A percentile compares a stretch with the other conserved stretches of the same genome.
These are phyloP conservation scores for Wickerhamomyces sp. DNA, from an alignment of 1,139 yeast genomes.

Conservation along the genomic window DNA sequence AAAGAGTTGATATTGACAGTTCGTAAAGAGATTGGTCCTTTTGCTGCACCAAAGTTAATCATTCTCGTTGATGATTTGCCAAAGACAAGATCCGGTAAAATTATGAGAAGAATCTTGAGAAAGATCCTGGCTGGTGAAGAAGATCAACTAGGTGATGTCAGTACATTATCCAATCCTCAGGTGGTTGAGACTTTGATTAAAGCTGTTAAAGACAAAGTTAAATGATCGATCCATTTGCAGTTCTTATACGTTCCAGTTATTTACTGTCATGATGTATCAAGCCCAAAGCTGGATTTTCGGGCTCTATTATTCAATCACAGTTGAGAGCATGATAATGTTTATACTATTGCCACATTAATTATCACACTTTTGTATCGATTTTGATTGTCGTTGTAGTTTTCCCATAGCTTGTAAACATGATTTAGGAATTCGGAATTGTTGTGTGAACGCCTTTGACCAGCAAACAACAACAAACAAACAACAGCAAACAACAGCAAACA, in stretches of 20 bases:
- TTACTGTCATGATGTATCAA: no score
- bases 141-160: constrained; percentile 72
- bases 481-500: no score
- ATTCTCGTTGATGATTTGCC: constrained; percentile 73
- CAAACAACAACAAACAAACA: no score
- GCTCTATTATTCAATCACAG: no score
- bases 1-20: constrained; percentile 69
- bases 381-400: no score
- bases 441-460: no score
- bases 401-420: no score
- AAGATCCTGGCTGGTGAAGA: constrained; percentile 76
- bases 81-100: constrained; percentile 79
- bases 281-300: not conserved
- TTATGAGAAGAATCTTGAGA: constrained; percentile 78
- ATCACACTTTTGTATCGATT: no score
- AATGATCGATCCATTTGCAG: constrained; percentile 2
- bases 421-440: no score
- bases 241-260: no score
- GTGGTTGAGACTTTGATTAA: constrained; percentile 62
- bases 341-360: no score
- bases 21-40: constrained; percentile 77
- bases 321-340: no score
- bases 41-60: constrained; percentile 75
- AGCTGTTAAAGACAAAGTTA: constrained; percentile 40
- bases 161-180: constrained; percentile 71